Percentiles rank a stretch among this genome's conserved stretches.
Evolutionary conservation across 2,329 filamentous ascomycete genomes (phyloP).

Genomic region (Geoglossum cookeanum): DNA sequence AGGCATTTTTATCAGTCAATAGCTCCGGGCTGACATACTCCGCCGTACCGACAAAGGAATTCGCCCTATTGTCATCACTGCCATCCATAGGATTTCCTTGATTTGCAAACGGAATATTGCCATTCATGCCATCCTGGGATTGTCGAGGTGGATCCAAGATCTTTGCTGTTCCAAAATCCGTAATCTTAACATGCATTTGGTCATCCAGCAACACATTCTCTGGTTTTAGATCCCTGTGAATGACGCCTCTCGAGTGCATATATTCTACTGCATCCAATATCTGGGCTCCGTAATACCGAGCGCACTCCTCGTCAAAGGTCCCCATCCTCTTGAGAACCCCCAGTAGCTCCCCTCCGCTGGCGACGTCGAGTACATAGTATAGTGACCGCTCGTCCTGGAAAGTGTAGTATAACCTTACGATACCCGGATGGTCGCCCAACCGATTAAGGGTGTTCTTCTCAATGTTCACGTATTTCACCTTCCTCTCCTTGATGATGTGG

Average conservation of each 20-base stretch:
- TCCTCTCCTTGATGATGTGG: constrained; percentile 99
- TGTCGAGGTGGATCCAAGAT: constrained; percentile 40
- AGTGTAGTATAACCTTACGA: constrained; percentile 93
- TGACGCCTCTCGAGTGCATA: constrained; percentile 92
- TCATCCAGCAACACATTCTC: constrained; percentile 92
- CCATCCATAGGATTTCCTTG: constrained; percentile 32
- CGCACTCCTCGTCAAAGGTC: constrained; percentile 89
- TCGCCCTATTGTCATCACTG: constrained; percentile 52
- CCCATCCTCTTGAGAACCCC: constrained; percentile 86
- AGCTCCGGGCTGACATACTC: constrained; percentile 97
- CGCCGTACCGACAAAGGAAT: constrained; percentile 91
- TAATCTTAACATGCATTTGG: constrained; percentile 96
- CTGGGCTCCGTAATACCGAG: constrained; percentile 83
- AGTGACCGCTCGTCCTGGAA: constrained; percentile 93
- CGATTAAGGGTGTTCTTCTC: constrained; percentile 96
- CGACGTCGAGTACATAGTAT: constrained; percentile 92
- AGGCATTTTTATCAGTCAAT: constrained; percentile 90
- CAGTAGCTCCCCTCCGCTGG: constrained; percentile 76
- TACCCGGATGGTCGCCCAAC: constrained; percentile 86
- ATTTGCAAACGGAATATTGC: constrained; percentile 11
- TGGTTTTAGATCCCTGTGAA: constrained; percentile 89
- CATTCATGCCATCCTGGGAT: constrained; percentile 16
- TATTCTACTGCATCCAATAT: constrained; percentile 94
- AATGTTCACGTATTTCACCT: constrained; percentile 99
- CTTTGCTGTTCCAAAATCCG: constrained; percentile 97